Evolutionary conservation across 140 eudicot genomes (phyloP).

Genomic region (Erigeron philadelphicus): DNA sequence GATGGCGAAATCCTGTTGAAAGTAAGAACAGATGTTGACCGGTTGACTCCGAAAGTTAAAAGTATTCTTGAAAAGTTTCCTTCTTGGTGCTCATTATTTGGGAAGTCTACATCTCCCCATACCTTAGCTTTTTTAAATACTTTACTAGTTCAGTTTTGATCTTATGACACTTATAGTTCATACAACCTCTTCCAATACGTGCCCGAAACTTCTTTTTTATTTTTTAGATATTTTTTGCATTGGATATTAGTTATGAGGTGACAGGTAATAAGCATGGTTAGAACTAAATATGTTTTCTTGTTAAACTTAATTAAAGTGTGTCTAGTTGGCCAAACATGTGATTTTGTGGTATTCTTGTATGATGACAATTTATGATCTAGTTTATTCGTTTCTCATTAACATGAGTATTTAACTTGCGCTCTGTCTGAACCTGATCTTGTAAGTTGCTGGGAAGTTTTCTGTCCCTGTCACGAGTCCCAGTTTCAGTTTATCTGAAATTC

Average conservation of each 20-base stretch:
- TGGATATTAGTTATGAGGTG: constrained; percentile 28
- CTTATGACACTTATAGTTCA: neutral
- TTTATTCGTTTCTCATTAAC: neutral
- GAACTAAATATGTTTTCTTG: constrained; percentile 1
- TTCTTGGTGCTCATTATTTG: constrained; percentile 79
- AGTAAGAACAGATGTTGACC: constrained; percentile 73
- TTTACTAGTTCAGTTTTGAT: constrained; percentile 42
- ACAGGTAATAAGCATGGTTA: constrained; percentile 6
- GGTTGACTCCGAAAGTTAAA: constrained; percentile 55
- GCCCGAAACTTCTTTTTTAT: neutral
- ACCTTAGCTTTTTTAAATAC: constrained; percentile 57
- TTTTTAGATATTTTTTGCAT: constrained; percentile 18
- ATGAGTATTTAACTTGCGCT: neutral
- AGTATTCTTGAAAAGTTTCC: constrained; percentile 71
- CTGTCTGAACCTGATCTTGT: too few relatives aligned
- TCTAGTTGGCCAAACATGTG: neutral
- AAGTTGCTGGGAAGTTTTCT: too few relatives aligned
- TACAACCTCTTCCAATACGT: constrained; percentile 5
- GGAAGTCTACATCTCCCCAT: constrained; percentile 85
- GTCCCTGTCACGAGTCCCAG: too few relatives aligned
- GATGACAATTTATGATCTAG: neutral
- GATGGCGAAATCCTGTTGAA: constrained; percentile 37
- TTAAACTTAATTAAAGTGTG: neutral
- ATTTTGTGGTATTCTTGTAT: constrained; percentile 7
- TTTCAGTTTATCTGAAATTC: too few relatives aligned